Conservation (phyloP, 2,329 filamentous ascomycete species). For the Teratosphaeria zuluensis region DNA sequence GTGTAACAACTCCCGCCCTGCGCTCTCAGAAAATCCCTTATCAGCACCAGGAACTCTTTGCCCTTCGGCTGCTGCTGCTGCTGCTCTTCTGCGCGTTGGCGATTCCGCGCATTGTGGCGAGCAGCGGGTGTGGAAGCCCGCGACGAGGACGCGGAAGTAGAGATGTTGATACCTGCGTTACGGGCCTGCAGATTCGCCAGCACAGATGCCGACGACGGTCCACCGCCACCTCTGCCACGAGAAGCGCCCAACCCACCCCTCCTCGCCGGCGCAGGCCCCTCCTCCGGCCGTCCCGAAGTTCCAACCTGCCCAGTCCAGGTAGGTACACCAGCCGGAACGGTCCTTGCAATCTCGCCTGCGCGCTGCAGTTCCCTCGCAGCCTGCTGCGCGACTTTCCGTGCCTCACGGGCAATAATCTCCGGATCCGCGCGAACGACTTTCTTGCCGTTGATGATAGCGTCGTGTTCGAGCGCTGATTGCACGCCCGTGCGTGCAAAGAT, state of each 20-base stretch:
- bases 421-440: constrained; percentile 60
- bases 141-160: constrained; percentile 23
- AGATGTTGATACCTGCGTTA: constrained; percentile 23
- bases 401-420: constrained; percentile 70
- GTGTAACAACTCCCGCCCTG: constrained; percentile 73
- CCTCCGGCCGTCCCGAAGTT: constrained; percentile 60
- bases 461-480: constrained; percentile 87
- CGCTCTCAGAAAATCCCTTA: constrained; percentile 66
- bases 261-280: constrained; percentile 32
- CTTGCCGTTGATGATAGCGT: constrained; percentile 74
- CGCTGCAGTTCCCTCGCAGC: constrained; percentile 68
- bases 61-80: constrained; percentile 23
- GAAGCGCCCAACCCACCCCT: constrained; percentile 16
- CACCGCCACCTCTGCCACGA: constrained; percentile 28
- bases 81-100: background rate
- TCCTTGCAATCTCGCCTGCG: constrained; percentile 61
- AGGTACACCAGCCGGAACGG: constrained; percentile 69
- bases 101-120: background rate
- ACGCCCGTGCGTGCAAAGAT: constrained; percentile 81
- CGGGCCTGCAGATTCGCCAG: constrained; percentile 35
- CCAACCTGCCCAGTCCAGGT: constrained; percentile 90
- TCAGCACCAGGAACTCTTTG: constrained; percentile 42
- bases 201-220: constrained; percentile 31
- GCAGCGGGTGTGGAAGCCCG: background rate
- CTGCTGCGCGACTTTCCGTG: constrained; percentile 65